Evolutionary conservation across 345 rosid species (phyloP).

Genomic region (Arabidopsis suecica): DNA sequence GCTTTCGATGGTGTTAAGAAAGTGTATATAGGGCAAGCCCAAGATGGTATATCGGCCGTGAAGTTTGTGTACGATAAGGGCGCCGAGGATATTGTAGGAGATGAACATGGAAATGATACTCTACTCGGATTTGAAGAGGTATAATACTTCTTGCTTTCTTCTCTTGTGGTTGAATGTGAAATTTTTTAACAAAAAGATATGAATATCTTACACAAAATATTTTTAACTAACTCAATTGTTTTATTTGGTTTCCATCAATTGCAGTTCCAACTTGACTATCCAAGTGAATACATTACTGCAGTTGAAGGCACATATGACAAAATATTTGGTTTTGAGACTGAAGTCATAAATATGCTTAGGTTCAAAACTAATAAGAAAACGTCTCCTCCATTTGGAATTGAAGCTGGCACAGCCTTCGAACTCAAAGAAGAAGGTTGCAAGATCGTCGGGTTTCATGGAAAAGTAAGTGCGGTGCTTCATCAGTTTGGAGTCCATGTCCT

Average conservation of each 20-base stretch:
- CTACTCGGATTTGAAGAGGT: constrained; percentile 23
- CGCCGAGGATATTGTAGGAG: background rate
- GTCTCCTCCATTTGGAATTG: constrained; percentile 39
- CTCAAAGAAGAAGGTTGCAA: constrained; percentile 28
- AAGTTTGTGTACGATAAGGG: constrained; percentile 23
- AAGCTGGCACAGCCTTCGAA: constrained; percentile 28
- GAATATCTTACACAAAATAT: background rate
- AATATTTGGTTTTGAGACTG: constrained; percentile 20
- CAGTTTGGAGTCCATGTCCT: constrained; percentile 40
- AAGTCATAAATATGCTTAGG: constrained; percentile 30
- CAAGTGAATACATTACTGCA: constrained; percentile 33
- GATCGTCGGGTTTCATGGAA: constrained; percentile 47
- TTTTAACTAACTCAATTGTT: background rate
- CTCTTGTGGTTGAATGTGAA: background rate
- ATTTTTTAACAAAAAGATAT: background rate
- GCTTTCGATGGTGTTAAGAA: constrained; percentile 26
- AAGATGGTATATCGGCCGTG: constrained; percentile 13
- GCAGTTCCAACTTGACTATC: constrained; percentile 38
- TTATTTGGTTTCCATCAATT: background rate
- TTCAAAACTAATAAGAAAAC: constrained; percentile 42
- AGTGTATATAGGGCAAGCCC: constrained; percentile 21
- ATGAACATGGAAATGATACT: constrained; percentile 22
- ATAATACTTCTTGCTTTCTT: background rate
- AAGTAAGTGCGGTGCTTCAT: constrained; percentile 19
- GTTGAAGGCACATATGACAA: constrained; percentile 30